Percentiles rank a stretch among this genome's conserved stretches.
Conservation (phyloP, 139 green algal genomes). For the Chlamydomonas eustigma region DNA sequence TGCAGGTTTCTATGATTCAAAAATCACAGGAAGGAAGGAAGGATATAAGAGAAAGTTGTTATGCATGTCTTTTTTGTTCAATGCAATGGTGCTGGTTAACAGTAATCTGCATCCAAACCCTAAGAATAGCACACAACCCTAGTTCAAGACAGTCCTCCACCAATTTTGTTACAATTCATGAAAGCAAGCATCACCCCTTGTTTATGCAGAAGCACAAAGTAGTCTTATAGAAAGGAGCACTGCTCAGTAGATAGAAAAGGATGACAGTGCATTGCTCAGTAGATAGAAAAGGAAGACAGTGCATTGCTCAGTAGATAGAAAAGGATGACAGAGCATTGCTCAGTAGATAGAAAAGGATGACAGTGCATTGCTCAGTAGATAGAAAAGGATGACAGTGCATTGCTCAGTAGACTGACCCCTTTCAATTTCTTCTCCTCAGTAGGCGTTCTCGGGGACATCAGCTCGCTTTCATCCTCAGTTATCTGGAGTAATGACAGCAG, state of each 20-base stretch:
- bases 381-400: not conserved
- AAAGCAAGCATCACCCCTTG: not conserved
- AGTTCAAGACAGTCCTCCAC: not conserved
- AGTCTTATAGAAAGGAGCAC: not conserved
- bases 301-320: not conserved
- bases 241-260: not conserved
- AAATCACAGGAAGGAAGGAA: not conserved
- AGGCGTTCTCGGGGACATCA: conserved; percentile 43
- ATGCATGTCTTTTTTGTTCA: not conserved
- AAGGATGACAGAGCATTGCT: not conserved
- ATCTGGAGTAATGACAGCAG: not conserved
- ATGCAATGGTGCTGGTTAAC: not conserved
- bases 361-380: not conserved
- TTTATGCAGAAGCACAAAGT: not conserved
- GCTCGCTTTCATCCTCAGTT: conserved; percentile 29
- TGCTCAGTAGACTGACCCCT: conserved; percentile 25
- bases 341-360: not conserved
- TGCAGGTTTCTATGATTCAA: conserved; percentile 37
- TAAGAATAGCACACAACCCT: no score
- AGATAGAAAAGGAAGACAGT: not conserved
- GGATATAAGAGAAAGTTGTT: not conserved
- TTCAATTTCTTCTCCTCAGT: conserved; percentile 54
- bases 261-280: not conserved
- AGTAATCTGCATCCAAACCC: no score
- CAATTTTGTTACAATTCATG: not conserved